Percentiles rank a stretch among this genome's conserved stretches.
These are phyloP conservation scores for Pseudocohnilembus persalinus DNA, from an alignment of 169 alveolate species.

Conservation along the genomic window DNA sequence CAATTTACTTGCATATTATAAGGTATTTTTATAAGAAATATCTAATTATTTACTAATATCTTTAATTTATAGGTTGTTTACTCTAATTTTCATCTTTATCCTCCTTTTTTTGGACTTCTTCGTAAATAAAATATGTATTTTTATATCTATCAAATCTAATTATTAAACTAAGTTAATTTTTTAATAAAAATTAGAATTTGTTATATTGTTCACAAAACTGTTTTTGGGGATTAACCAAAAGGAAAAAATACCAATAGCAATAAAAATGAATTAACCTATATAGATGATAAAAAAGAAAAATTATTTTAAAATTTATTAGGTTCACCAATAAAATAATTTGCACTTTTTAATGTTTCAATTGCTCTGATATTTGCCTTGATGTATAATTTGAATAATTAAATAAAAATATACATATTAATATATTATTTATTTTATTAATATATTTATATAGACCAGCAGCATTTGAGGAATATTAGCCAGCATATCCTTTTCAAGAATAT, in stretches of 20 bases:
- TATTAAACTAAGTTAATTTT: too few relatives aligned
- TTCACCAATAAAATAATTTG: neutral
- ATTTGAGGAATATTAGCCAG: neutral
- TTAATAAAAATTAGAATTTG: neutral
- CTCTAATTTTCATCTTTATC: neutral
- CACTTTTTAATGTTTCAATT: neutral
- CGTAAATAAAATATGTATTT: neutral
- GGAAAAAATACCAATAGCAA: neutral
- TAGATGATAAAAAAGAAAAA: neutral
- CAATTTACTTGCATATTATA: neutral
- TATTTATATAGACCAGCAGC: neutral
- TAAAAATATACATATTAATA: too few relatives aligned
- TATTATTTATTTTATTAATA: too few relatives aligned
- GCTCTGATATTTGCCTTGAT: neutral
- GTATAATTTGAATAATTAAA: neutral
- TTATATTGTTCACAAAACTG: neutral
- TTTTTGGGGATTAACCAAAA: neutral
- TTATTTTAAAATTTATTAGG: too few relatives aligned
- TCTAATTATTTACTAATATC: too few relatives aligned
- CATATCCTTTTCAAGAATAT: neutral
- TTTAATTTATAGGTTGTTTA: neutral
- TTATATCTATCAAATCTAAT: too few relatives aligned
- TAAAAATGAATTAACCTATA: neutral
- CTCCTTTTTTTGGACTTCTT: neutral
- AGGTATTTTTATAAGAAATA: neutral